Conservation (phyloP, 1,284 basidiomycete species). For the Golubevia pallescens region DNA sequence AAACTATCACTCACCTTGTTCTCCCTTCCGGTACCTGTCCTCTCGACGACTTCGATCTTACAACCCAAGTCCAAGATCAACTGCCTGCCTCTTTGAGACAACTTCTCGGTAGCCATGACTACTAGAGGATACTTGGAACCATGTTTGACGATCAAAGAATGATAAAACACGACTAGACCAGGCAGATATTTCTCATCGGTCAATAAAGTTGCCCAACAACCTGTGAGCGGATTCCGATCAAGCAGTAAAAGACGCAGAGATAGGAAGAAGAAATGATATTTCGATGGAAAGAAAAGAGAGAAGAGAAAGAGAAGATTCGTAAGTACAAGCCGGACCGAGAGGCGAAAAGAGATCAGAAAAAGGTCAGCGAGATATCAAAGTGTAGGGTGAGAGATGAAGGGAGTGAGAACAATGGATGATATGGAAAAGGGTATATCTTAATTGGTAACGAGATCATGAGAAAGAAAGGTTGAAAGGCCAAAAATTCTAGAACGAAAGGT, state of each 20-base stretch:
- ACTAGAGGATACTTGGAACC: slow-evolving; percentile 33
- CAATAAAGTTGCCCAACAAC: slow-evolving; percentile 42
- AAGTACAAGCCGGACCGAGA: too few relatives aligned
- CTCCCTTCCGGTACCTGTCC: slow-evolving; percentile 17
- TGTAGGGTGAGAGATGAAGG: too few relatives aligned
- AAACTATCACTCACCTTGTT: slow-evolving; percentile 10
- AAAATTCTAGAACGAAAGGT: too few relatives aligned
- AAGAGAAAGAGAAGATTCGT: too few relatives aligned
- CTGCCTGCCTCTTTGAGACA: slow-evolving; percentile 17
- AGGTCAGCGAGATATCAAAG: too few relatives aligned
- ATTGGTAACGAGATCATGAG: too few relatives aligned
- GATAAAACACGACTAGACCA: slow-evolving; percentile 39
- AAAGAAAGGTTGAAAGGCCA: too few relatives aligned
- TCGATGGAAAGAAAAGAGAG: too few relatives aligned
- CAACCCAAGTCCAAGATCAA: slow-evolving; percentile 28
- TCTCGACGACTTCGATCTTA: slow-evolving; percentile 27
- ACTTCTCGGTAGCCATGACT: slow-evolving; percentile 35
- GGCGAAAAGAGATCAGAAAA: too few relatives aligned
- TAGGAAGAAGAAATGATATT: background rate
- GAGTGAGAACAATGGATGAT: too few relatives aligned
- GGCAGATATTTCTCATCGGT: slow-evolving; percentile 46
- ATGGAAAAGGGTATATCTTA: too few relatives aligned
- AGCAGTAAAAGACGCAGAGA: background rate
- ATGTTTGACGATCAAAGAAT: slow-evolving; percentile 31
- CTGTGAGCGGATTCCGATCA: background rate